Percentiles rank a stretch among this genome's conserved stretches.
Conservation (phyloP, 106 monocot genomes). For the Triglochin maritima region DNA sequence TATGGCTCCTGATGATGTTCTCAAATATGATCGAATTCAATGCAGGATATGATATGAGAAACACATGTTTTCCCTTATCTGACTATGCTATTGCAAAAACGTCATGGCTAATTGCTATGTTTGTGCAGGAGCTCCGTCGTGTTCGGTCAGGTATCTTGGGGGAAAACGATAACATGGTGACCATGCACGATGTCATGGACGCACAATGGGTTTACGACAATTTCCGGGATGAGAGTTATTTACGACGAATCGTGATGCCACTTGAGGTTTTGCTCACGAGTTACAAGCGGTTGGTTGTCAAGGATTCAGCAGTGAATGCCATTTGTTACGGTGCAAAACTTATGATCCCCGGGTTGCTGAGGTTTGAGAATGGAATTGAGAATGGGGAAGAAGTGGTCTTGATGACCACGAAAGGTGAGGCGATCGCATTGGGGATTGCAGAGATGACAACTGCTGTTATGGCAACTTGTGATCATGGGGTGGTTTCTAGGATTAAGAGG, state of each 20-base stretch:
- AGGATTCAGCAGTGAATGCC: slow-evolving; percentile 91
- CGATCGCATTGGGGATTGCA: slow-evolving; percentile 75
- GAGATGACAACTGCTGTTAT: slow-evolving; percentile 96
- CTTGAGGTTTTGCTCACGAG: slow-evolving; percentile 78
- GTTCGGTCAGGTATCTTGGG: slow-evolving; percentile 88
- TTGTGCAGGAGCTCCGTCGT: slow-evolving; percentile 55
- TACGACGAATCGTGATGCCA: slow-evolving; percentile 78
- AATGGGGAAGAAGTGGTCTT: slow-evolving; percentile 86
- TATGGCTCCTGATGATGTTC: too few relatives aligned
- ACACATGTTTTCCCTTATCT: too few relatives aligned
- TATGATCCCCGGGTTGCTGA: slow-evolving; percentile 79
- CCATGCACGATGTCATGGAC: slow-evolving; percentile 88
- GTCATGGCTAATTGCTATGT: too few relatives aligned
- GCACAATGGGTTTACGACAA: slow-evolving; percentile 82
- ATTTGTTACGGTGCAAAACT: slow-evolving; percentile 92
- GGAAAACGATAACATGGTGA: slow-evolving; percentile 90
- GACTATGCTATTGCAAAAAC: too few relatives aligned
- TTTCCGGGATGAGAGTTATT: slow-evolving; percentile 57
- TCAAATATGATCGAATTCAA: too few relatives aligned
- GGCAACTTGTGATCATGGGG: slow-evolving; percentile 91
- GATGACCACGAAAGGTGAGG: slow-evolving; percentile 94
- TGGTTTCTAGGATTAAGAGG: slow-evolving; percentile 75
- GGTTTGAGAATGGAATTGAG: slow-evolving; percentile 88
- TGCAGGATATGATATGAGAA: too few relatives aligned
- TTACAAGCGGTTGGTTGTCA: slow-evolving; percentile 85